These are phyloP conservation scores for Aegilops sharonensis DNA, from an alignment of 176 grass and related monocot species.

Conservation along the genomic window DNA sequence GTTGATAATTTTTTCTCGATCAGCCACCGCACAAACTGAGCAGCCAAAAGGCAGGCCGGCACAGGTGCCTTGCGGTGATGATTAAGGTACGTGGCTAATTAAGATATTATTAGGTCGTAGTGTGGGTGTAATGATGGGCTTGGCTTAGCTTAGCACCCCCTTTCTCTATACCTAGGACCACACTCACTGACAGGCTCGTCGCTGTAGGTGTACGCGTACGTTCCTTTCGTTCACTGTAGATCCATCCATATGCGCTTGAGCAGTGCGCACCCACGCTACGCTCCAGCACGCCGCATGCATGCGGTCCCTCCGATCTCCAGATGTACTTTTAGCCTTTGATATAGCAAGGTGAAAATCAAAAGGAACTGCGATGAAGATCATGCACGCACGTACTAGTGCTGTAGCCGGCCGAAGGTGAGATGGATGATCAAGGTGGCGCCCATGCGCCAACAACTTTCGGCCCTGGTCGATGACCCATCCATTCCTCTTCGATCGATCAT, in stretches of 20 bases:
- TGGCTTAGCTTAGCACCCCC: not conserved
- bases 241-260: too few relatives aligned
- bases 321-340: not conserved
- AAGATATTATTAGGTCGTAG: not conserved
- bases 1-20: not conserved
- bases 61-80: not conserved
- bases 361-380: too few relatives aligned
- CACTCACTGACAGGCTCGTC: not conserved
- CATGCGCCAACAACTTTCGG: too few relatives aligned
- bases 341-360: not conserved
- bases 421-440: too few relatives aligned
- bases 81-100: not conserved
- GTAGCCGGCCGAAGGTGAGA: too few relatives aligned
- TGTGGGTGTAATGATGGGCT: slow-evolving; percentile 40
- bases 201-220: not conserved
- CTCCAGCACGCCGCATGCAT: not conserved
- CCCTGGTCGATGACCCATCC: too few relatives aligned
- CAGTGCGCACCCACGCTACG: not conserved
- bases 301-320: not conserved
- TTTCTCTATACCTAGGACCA: slow-evolving; percentile 14
- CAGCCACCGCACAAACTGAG: not conserved
- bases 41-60: not conserved
- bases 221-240: too few relatives aligned
- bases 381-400: too few relatives aligned
- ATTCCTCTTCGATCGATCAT: not conserved